Evolutionary conservation across 2,329 filamentous ascomycete genomes (phyloP), one percentile per base, ranked within the genome.

Genomic region (Fusarium ambrosium): DNA sequence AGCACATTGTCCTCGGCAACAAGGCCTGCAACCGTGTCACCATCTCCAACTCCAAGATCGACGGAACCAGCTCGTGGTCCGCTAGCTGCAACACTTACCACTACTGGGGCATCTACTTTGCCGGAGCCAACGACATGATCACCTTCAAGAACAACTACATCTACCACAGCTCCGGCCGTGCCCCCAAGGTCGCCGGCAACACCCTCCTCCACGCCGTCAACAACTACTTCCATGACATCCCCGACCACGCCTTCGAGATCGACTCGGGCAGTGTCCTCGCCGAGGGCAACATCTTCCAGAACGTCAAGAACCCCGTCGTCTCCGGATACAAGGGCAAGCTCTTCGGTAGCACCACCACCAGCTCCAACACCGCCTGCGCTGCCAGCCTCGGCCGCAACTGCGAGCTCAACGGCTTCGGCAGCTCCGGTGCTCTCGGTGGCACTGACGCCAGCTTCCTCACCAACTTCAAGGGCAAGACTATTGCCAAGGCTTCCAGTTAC

Each of bases 101-200:
- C 82, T 91, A 91, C 86, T 91, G 90, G 88, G 86, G 82, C 34
- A 80, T 91, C 72, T 90, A 89, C 83, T 85, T 91, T 59, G 86
- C 85, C 45, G 90, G 90, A n/a, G 83, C 85, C 66, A 85, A 81
- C 79, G 90, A 92, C 78, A 41, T 79, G 70, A 84, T 91, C 77
- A 91, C 90, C 71, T 78, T 91, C 79, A 88, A 90, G 84, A 85
- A 85, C 74, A 91, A 91, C 85, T 91, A 90, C 83, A 84, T 91
- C 78, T 87, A 90, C 85, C 85, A 89, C 81, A 87, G 87, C 59
- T 87, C 85, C 14, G 90, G 89, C 66, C 89, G 90, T 63, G 83
- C 84, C 14, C 90, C 89, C 75, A 91, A 91, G 83, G 84, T 91
- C 24, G 85, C 84, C 22, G 88, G 88, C 80, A 89, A 89, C 64